Evolutionary conservation across 176 grass and related monocot species (phyloP), one percentile per base, ranked within the genome.

Genomic region (Poa annua): DNA sequence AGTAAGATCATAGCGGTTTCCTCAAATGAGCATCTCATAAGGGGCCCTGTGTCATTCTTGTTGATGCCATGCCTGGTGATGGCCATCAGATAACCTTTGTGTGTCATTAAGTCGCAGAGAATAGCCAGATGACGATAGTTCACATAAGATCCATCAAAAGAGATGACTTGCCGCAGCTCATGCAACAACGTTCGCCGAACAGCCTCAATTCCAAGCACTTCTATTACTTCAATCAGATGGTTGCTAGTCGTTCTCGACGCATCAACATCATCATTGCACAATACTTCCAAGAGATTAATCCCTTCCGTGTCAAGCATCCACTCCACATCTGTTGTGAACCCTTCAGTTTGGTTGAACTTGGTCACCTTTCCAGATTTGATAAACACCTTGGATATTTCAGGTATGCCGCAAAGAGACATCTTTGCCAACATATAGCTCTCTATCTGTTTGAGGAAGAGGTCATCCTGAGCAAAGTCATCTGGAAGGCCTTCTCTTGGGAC

Each of bases 251-350:
- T 94, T 61, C 95, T 92, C 24, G 90, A 91, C 63, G 92, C 82
- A 91, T 97, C 95, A 66, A 94, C 92, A 86, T 93, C 90, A 22
- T 94, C 90, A 13, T 97, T 90, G 74, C 92, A 97, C 81, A 94
- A 87, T 75, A 97, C 92, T 42, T 92, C 88, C 83, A 97, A 92
- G 2, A 97, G 84, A 87, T 94, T 94, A 55, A 97, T 92, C 68
- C 95, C 92, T 88, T 97, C 95, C 16, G 95, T 92, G 71, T 97
- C 95, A 79, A 97, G 95, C 92, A 92, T 94, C 95, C 95, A 94
- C 82, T 97, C 95, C 3, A 81, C 66, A 32, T 88, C 88, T 45
- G 90, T 45, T 88, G 86, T 89, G 79, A 97, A 97, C 36, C 90
- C 95, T 21, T 94, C 90, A 4, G 35, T 74, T 48, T 91, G 75